A percentile compares a stretch with the other conserved stretches of the same genome.
Conservation (phyloP, 352 stramenopile species). For the Phytopythium sindhum region DNA sequence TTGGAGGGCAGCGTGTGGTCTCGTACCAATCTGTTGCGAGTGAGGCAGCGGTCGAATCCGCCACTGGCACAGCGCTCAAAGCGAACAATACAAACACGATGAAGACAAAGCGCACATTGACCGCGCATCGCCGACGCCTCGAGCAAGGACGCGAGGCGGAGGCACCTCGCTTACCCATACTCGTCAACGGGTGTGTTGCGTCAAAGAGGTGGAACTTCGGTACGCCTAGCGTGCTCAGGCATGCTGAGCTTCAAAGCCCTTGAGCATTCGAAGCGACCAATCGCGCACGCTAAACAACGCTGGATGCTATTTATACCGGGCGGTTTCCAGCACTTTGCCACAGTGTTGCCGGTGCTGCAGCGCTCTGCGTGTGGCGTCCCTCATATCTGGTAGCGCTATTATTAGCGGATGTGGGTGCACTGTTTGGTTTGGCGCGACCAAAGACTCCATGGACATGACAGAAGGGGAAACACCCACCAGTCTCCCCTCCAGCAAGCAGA, state of each 20-base stretch:
- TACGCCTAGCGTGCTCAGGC: background rate
- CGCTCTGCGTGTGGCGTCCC: too few species aligned
- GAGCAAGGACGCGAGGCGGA: background rate
- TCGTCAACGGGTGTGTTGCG: background rate
- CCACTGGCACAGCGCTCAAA: background rate
- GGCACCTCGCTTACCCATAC: background rate
- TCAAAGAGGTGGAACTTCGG: background rate
- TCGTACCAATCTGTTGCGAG: conserved; percentile 52
- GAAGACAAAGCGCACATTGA: background rate
- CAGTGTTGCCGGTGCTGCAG: too few species aligned
- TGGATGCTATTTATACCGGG: too few species aligned
- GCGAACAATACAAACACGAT: background rate
- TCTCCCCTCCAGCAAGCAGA: too few species aligned
- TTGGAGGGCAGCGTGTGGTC: conserved; percentile 58
- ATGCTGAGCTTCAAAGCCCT: background rate
- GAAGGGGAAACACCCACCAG: background rate
- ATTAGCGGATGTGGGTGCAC: background rate
- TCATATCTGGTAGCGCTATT: too few species aligned
- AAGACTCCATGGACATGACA: background rate
- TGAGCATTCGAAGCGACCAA: too few species aligned
- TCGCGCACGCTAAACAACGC: too few species aligned
- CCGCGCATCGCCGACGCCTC: background rate
- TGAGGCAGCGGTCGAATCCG: background rate
- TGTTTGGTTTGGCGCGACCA: too few species aligned
- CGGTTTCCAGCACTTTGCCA: too few species aligned